phyloP scores from a whole-genome alignment of 352 stramenopile species.

The Phytophthora meadii region DNA sequence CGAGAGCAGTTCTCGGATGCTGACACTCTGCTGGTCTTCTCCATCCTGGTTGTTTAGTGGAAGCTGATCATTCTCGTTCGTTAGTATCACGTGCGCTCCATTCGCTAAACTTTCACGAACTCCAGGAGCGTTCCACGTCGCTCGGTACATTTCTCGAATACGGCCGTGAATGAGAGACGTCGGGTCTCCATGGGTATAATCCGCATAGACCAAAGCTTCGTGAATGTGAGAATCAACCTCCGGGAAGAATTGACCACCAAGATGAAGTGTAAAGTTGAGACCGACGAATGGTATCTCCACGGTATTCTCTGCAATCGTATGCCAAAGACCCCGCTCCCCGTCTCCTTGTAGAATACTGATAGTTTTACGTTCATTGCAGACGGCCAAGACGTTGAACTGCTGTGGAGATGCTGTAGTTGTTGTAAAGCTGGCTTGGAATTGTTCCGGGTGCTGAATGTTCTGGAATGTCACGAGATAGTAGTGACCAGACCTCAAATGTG shows the following conservation, averaged over 20 bases:
- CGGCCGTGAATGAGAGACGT: slow-evolving; percentile 31
- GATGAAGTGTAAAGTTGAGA: slow-evolving; percentile 58
- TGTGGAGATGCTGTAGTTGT: slow-evolving; percentile 39
- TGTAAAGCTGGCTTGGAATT: slow-evolving; percentile 57
- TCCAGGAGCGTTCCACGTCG: slow-evolving; percentile 63
- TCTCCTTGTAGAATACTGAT: background rate
- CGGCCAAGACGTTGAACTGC: slow-evolving; percentile 47
- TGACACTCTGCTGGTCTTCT: slow-evolving; percentile 28
- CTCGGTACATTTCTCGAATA: slow-evolving; percentile 60
- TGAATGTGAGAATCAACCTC: slow-evolving; percentile 43
- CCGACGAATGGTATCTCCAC: slow-evolving; percentile 40
- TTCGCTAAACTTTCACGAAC: slow-evolving; percentile 52
- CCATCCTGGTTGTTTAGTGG: slow-evolving; percentile 17
- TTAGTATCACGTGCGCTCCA: slow-evolving; percentile 57
- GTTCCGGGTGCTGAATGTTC: slow-evolving; percentile 49
- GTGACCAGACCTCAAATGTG: slow-evolving; percentile 62
- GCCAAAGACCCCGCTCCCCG: slow-evolving; percentile 32
- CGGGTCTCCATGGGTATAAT: background rate
- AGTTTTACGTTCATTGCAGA: slow-evolving; percentile 40
- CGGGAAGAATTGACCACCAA: slow-evolving; percentile 57
- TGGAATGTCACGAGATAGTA: slow-evolving; percentile 62
- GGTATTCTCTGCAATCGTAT: slow-evolving; percentile 35
- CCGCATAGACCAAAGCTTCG: slow-evolving; percentile 33
- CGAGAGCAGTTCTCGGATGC: slow-evolving; percentile 23
- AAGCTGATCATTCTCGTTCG: slow-evolving; percentile 40